Evolutionary conservation across 2,329 filamentous ascomycete species (phyloP).

Genomic region (Fusarium paranaense): DNA sequence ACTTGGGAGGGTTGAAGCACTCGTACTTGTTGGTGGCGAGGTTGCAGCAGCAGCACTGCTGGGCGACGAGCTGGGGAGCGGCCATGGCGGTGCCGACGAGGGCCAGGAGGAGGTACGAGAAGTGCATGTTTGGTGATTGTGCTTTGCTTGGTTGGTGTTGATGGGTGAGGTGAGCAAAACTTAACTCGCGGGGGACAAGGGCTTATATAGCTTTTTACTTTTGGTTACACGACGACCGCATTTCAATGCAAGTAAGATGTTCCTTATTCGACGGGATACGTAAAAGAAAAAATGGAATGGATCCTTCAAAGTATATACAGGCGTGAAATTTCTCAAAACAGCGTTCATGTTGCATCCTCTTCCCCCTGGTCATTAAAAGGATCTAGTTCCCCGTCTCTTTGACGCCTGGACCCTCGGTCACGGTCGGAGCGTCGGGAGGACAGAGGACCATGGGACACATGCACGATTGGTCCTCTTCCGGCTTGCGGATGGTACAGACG

Average conservation of each 20-base stretch:
- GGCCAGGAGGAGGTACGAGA: background rate
- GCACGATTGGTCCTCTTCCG: conserved; percentile 31
- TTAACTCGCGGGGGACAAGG: background rate
- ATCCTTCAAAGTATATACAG: background rate
- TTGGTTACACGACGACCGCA: background rate
- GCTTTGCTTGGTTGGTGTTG: background rate
- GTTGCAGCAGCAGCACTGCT: conserved; percentile 27
- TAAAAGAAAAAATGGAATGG: background rate
- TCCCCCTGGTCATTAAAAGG: background rate
- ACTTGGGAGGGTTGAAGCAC: background rate
- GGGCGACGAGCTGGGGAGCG: background rate
- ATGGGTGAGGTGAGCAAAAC: background rate
- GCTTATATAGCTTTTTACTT: background rate
- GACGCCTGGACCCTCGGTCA: conserved; percentile 15
- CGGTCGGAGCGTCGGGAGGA: conserved; percentile 32
- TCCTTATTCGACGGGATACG: background rate
- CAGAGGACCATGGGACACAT: conserved; percentile 37
- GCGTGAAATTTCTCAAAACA: background rate
- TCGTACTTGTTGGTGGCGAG: conserved; percentile 3
- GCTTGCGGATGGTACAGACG: conserved; percentile 32
- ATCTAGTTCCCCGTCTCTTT: conserved; percentile 19
- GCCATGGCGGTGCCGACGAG: background rate
- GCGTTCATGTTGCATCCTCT: background rate
- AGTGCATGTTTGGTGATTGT: background rate
- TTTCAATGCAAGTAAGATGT: background rate